Evolutionary conservation across 2,329 filamentous ascomycete genomes (phyloP), one percentile per base, ranked within the genome.

Genomic region (Apiospora kogelbergensis): DNA sequence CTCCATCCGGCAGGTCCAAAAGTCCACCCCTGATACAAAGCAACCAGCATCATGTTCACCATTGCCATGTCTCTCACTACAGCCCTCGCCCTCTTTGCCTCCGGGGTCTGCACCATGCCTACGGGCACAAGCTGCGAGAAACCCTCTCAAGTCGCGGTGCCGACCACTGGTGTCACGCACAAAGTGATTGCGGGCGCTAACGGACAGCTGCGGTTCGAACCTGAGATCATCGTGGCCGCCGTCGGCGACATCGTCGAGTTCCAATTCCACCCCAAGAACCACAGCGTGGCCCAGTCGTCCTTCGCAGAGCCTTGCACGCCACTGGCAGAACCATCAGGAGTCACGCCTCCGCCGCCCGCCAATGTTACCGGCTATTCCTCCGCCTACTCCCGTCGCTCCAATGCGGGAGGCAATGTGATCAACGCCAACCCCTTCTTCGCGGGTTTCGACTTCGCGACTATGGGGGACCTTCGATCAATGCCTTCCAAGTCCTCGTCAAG

Each of bases 281-380:
- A 95, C 86, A 94, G 92, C 67, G 89, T 94, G 69, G 92, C 90
- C 13, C 91, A 94, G 83, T 93, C 92, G 60, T 89, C 85, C 75
- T 95, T 95, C 75, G 89, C 91, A 74, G 81, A 86, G 68, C 91
- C 91, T 13, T 94, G 92, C 81, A 78, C 85, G 37, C 91, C 91
- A 20, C 40, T 65, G 7, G 30, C 53, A 22, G 17, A 2, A 44
- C 13, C 17, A 33, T 15, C 26, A 10, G 30, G 30, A n/a, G 7
- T n/a, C 17, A 17, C 6, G 20, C 20, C 53, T 11, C 30, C 53
- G 17, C 17, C 46, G 2, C 22, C 53, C 17, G 9, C 30, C 17
- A 60, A 33, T 20, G 30, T 20, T 9, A 60, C 53, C 30, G 53
- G 53, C 30, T 13, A 37, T 30, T 17, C 7, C 26, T 9, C 48